phyloP scores from a whole-genome alignment of 2,329 filamentous ascomycete genomes.

The Aspergillus tubingensis region DNA sequence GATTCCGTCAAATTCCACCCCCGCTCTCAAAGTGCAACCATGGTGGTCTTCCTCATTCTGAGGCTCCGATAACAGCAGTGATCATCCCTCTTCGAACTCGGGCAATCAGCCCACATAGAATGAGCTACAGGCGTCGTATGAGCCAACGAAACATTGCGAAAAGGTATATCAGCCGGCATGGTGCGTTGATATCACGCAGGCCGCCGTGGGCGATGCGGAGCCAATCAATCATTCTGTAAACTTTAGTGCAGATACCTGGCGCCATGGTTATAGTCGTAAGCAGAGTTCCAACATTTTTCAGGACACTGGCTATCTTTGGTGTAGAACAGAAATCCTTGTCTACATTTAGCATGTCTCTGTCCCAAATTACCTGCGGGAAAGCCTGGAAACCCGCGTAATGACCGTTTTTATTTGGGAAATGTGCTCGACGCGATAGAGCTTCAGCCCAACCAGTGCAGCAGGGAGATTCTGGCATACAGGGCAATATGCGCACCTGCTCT shows the following conservation, averaged over 20 bases:
- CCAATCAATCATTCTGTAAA: too few species aligned
- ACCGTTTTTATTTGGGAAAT: conserved; percentile 38
- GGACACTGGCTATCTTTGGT: too few species aligned
- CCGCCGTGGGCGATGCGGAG: conserved; percentile 30
- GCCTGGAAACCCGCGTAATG: conserved; percentile 30
- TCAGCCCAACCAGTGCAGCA: conserved; percentile 41
- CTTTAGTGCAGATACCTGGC: too few species aligned
- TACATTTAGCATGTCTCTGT: background rate
- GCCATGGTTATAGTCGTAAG: too few species aligned
- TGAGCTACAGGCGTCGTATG: conserved; percentile 56
- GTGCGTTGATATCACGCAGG: conserved; percentile 53
- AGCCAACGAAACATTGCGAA: conserved; percentile 68
- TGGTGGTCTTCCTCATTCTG: conserved; percentile 48
- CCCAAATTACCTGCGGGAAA: background rate
- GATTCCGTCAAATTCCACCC: conserved; percentile 39
- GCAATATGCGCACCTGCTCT: conserved; percentile 36
- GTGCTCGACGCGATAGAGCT: conserved; percentile 29
- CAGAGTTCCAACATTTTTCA: too few species aligned
- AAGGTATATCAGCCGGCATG: conserved; percentile 57
- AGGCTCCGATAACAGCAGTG: conserved; percentile 48
- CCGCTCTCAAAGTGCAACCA: conserved; percentile 46
- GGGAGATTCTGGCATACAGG: conserved; percentile 37
- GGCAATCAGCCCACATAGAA: conserved; percentile 39
- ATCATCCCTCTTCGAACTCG: conserved; percentile 36
- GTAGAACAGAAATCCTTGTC: background rate